Conservation (phyloP, 2,329 filamentous ascomycete genomes). For the Trichoderma asperellum region DNA sequence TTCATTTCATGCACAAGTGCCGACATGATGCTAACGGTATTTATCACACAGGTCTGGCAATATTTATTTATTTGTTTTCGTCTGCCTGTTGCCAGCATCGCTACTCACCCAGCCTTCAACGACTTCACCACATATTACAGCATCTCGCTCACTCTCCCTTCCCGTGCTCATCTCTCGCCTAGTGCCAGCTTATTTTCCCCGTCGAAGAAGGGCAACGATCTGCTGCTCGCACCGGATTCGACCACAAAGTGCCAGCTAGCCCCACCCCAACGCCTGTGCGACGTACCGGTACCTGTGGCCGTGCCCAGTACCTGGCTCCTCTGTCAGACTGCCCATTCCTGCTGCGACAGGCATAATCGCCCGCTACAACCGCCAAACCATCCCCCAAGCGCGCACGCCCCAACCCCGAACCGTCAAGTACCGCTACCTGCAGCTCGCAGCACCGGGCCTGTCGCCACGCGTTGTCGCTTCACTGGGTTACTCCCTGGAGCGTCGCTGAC, state of each 20-base stretch:
- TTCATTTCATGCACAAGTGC: constrained; percentile 9
- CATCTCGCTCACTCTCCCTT: constrained; percentile 9
- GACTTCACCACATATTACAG: constrained; percentile 11
- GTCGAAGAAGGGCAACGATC: constrained; percentile 1
- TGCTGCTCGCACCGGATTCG: constrained; percentile 22
- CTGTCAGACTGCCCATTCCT: background rate
- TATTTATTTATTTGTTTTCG: background rate
- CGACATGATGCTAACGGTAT: constrained; percentile 24
- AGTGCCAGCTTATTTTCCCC: background rate
- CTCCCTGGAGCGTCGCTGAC: constrained; percentile 21
- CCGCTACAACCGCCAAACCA: background rate
- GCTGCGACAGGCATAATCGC: background rate
- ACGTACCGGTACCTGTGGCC: constrained; percentile 7
- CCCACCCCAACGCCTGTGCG: background rate
- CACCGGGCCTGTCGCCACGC: constrained; percentile 1
- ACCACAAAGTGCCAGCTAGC: constrained; percentile 14
- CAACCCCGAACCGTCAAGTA: constrained; percentile 5
- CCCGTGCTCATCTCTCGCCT: background rate
- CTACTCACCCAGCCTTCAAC: background rate
- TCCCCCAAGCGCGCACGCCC: background rate
- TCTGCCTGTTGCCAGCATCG: background rate
- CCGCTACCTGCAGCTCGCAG: constrained; percentile 1
- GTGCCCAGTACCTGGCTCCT: constrained; percentile 3
- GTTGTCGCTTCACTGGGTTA: background rate
- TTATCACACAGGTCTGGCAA: constrained; percentile 8